These are phyloP conservation scores for Dactylis glomerata DNA, from an alignment of 176 grass and related monocot genomes.

Conservation along the genomic window DNA sequence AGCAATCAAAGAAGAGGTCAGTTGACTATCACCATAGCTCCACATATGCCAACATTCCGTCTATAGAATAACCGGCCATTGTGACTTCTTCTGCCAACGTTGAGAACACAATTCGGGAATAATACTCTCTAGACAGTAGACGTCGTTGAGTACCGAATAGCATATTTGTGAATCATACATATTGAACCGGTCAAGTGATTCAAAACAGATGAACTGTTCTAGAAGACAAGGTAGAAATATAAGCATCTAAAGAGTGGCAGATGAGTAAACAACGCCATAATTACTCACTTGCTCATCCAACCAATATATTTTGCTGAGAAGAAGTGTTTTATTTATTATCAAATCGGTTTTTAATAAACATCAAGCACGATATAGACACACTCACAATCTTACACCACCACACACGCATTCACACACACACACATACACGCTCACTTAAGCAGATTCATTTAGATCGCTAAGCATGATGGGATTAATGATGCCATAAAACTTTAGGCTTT, in stretches of 20 bases:
- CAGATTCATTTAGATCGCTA: not conserved
- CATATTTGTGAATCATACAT: not conserved
- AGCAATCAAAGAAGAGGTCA: constrained; percentile 11
- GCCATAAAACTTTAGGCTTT: no score
- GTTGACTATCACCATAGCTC: not conserved
- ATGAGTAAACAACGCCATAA: not conserved
- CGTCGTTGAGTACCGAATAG: no score
- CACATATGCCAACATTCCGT: not conserved
- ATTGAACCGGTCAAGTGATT: constrained; percentile 16
- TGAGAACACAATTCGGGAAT: not conserved
- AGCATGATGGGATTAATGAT: not conserved
- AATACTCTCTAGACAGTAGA: no score
- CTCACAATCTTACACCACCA: not conserved
- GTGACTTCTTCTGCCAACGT: not conserved
- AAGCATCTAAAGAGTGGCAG: not conserved
- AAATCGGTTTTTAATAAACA: not conserved
- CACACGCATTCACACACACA: not conserved
- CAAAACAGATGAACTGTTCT: not conserved
- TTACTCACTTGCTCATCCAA: not conserved
- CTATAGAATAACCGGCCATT: not conserved
- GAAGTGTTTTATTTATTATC: not conserved
- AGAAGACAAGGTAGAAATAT: not conserved
- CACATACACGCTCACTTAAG: not conserved
- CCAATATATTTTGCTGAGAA: not conserved
- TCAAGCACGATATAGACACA: not conserved